Percentiles rank a stretch among this genome's conserved stretches.
phyloP scores from a whole-genome alignment of 352 stramenopile genomes.

The Elongisporangium prolatum region DNA sequence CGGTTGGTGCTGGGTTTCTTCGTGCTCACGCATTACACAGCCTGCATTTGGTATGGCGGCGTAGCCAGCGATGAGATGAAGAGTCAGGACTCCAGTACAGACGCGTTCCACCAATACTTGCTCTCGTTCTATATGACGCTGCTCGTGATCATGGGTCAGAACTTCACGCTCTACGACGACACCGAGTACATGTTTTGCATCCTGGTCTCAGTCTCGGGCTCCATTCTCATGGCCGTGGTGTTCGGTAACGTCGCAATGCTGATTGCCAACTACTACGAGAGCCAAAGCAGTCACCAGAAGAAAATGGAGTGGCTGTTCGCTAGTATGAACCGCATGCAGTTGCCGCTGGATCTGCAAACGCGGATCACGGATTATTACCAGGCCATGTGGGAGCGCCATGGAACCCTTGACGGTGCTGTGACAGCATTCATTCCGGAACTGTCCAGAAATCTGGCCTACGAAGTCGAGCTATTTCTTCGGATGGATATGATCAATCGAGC shows the following conservation, averaged over 20 bases:
- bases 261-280: constrained; percentile 85
- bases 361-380: constrained; percentile 86
- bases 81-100: constrained; percentile 19
- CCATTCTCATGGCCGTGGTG: constrained; percentile 80
- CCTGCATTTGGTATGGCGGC: constrained; percentile 70
- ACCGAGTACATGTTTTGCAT: constrained; percentile 74
- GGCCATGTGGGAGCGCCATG: constrained; percentile 81
- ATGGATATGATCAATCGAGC: constrained; percentile 88
- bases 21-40: constrained; percentile 74
- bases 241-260: constrained; percentile 85
- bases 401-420: constrained; percentile 70
- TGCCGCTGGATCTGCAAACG: constrained; percentile 75
- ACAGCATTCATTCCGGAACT: constrained; percentile 77
- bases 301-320: constrained; percentile 87
- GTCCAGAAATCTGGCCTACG: constrained; percentile 73
- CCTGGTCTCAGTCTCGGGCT: constrained; percentile 58
- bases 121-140: constrained; percentile 63
- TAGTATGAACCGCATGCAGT: constrained; percentile 77
- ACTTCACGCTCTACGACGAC: constrained; percentile 62
- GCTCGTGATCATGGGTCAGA: constrained; percentile 79
- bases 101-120: constrained; percentile 44
- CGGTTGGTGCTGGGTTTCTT: constrained; percentile 64
- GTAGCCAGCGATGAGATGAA: constrained; percentile 56
- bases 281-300: constrained; percentile 75
- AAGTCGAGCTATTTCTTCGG: constrained; percentile 78